phyloP scores from a whole-genome alignment of 257 asterid genomes.

The Petunia secreta region DNA sequence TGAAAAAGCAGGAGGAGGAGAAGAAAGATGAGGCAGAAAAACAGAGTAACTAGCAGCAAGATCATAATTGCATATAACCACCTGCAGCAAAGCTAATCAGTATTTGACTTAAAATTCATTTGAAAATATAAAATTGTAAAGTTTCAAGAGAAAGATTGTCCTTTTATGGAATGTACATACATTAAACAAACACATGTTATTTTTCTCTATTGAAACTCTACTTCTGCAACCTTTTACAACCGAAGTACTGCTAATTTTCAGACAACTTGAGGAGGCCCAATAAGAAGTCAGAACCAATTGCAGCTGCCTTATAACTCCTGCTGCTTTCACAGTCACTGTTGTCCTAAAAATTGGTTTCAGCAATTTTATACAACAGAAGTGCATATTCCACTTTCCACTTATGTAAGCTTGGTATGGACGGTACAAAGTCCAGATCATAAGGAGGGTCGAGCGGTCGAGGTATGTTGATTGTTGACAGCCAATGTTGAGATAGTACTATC shows the following conservation, averaged over 20 bases:
- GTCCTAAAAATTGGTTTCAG: background rate
- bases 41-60: conserved; percentile 64
- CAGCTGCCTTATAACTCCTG: background rate
- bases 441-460: background rate
- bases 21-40: conserved; percentile 65
- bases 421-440: background rate
- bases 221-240: conserved; percentile 16
- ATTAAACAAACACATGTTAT: conserved; percentile 9
- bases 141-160: background rate
- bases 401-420: background rate
- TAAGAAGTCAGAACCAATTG: background rate
- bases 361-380: background rate
- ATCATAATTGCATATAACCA: conserved; percentile 75
- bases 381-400: background rate
- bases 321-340: background rate
- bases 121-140: background rate
- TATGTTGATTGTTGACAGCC: background rate
- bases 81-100: conserved; percentile 59
- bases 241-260: background rate
- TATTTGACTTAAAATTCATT: conserved; percentile 26
- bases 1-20: conserved; percentile 87
- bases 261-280: background rate
- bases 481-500: background rate
- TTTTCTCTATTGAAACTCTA: background rate
- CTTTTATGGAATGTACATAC: background rate